These are phyloP conservation scores for Gossypium stocksii DNA, from an alignment of 345 rosid species.

Conservation along the genomic window DNA sequence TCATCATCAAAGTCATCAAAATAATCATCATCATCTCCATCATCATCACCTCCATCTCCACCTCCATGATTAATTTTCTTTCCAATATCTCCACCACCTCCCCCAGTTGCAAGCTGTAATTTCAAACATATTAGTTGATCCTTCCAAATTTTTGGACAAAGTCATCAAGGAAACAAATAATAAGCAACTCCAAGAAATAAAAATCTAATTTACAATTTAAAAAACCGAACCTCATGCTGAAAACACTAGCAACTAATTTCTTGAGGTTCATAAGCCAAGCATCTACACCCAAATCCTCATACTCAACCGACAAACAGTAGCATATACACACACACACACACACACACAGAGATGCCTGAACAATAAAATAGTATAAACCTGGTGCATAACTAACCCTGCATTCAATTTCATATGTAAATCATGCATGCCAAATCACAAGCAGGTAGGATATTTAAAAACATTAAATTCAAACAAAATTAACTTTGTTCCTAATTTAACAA, in stretches of 20 bases:
- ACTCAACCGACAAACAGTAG: neutral
- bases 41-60: slow-evolving; percentile 96
- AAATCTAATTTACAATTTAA: neutral
- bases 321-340: neutral
- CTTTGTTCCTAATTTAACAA: neutral
- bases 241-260: neutral
- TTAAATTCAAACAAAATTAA: neutral
- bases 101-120: slow-evolving; percentile 75
- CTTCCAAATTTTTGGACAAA: neutral
- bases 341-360: neutral
- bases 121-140: slow-evolving; percentile 22
- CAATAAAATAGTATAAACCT: neutral
- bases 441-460: neutral
- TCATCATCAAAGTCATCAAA: slow-evolving; percentile 89
- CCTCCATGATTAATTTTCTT: slow-evolving; percentile 81
- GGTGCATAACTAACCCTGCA: neutral
- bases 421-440: neutral
- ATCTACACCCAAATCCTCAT: neutral
- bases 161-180: neutral
- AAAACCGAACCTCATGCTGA: neutral
- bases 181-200: neutral
- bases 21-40: slow-evolving; percentile 91
- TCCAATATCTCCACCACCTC: slow-evolving; percentile 94
- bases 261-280: neutral
- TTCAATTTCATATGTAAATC: neutral